These are phyloP conservation scores for Trichoderma erinaceum DNA, from an alignment of 495 filamentous ascomycete species.

Conservation along the genomic window DNA sequence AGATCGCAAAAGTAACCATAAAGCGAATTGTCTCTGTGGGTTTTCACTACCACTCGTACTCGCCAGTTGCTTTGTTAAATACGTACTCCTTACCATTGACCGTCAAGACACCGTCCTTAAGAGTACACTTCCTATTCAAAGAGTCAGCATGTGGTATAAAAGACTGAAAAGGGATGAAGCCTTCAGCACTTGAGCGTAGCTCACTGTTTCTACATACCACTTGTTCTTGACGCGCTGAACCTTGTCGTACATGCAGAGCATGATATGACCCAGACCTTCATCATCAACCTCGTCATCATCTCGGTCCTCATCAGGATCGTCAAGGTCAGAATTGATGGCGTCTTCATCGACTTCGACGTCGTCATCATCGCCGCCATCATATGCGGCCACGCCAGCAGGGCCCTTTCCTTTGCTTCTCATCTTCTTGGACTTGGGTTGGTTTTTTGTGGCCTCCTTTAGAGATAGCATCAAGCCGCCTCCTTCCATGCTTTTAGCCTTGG, in stretches of 20 bases:
- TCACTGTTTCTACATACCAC: slow-evolving; percentile 54
- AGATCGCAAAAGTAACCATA: not conserved
- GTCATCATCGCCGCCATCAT: slow-evolving; percentile 56
- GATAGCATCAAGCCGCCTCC: slow-evolving; percentile 79
- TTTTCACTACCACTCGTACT: slow-evolving; percentile 83
- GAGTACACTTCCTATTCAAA: slow-evolving; percentile 70
- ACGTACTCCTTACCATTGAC: slow-evolving; percentile 91
- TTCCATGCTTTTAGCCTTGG: slow-evolving; percentile 63
- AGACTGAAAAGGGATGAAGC: not conserved
- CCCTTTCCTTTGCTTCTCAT: slow-evolving; percentile 12
- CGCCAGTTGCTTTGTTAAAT: slow-evolving; percentile 93
- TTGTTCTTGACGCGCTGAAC: slow-evolving; percentile 99
- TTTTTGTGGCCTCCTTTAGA: slow-evolving; percentile 38
- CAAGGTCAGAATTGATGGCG: slow-evolving; percentile 97
- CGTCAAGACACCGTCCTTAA: slow-evolving; percentile 94
- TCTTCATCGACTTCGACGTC: slow-evolving; percentile 71
- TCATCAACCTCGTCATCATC: slow-evolving; percentile 78
- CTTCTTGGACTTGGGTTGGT: slow-evolving; percentile 25
- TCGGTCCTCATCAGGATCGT: slow-evolving; percentile 82
- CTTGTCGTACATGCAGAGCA: slow-evolving; percentile 99
- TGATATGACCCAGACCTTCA: slow-evolving; percentile 68
- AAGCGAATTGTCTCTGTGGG: not conserved
- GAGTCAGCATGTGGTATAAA: slow-evolving; percentile 3
- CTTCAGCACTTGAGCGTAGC: not conserved
- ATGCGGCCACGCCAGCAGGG: slow-evolving; percentile 37